A percentile compares a stretch with the other conserved stretches of the same genome.
Evolutionary conservation across 176 grass and related monocot species (phyloP).

Genomic region (Aegilops sharonensis): DNA sequence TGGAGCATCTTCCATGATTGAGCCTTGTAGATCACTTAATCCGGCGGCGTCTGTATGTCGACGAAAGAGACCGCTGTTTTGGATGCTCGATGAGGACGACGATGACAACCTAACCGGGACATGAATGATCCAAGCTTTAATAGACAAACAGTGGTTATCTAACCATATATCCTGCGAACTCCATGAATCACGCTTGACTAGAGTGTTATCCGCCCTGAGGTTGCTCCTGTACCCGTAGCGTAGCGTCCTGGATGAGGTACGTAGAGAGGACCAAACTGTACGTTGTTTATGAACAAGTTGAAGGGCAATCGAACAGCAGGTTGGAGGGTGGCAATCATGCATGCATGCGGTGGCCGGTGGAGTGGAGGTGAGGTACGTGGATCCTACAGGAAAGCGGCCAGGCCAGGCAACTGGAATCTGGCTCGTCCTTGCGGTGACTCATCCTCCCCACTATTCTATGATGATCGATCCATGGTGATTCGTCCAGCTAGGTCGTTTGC

Average conservation of each 20-base stretch:
- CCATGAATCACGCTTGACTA: neutral
- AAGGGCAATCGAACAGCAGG: too few relatives aligned
- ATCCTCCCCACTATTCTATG: neutral
- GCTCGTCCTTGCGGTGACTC: neutral
- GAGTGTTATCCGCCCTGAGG: too few relatives aligned
- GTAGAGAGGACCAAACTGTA: neutral
- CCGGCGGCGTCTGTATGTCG: neutral
- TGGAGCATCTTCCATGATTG: neutral
- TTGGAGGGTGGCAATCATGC: neutral
- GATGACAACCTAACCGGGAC: too few relatives aligned
- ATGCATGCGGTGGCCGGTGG: neutral
- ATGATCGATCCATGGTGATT: neutral
- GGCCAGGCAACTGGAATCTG: conserved; percentile 9
- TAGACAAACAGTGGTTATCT: neutral
- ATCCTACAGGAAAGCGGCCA: neutral
- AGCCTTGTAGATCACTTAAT: neutral
- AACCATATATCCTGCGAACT: neutral
- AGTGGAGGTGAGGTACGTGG: conserved; percentile 18
- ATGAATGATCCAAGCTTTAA: neutral
- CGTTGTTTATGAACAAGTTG: neutral
- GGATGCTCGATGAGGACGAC: neutral
- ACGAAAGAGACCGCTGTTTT: neutral
- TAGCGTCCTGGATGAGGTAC: neutral
- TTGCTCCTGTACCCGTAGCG: too few relatives aligned
- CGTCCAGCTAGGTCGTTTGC: neutral